Conservation (phyloP, 2,329 filamentous ascomycete genomes). For the Dactylellina parvicollis region DNA sequence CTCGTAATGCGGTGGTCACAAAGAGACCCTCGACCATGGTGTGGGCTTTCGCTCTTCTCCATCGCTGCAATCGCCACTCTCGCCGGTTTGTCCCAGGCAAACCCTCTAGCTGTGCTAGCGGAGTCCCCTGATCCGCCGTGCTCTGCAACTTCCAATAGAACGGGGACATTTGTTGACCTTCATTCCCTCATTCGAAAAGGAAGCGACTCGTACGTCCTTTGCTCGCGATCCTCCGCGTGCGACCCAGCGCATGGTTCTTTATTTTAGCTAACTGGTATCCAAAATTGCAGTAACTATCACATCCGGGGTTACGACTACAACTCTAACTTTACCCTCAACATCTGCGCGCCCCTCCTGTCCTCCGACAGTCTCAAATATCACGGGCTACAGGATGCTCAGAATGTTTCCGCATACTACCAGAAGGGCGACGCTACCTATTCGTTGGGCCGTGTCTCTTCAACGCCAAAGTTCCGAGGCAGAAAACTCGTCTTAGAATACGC, state of each 20-base stretch:
- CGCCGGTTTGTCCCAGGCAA: slow-evolving; percentile 25
- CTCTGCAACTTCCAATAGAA: slow-evolving; percentile 45
- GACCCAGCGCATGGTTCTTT: too few species aligned
- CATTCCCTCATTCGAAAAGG: slow-evolving; percentile 37
- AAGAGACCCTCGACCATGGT: background rate
- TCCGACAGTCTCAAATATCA: slow-evolving; percentile 46
- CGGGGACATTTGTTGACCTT: slow-evolving; percentile 42
- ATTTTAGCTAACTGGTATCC: background rate
- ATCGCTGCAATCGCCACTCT: background rate
- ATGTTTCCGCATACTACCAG: slow-evolving; percentile 82
- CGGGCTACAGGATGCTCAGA: slow-evolving; percentile 63
- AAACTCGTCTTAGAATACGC: slow-evolving; percentile 82
- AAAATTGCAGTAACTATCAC: slow-evolving; percentile 48
- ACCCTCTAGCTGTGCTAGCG: slow-evolving; percentile 19
- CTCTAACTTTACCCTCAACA: slow-evolving; percentile 84
- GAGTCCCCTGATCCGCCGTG: slow-evolving; percentile 38
- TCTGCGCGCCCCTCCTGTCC: slow-evolving; percentile 73
- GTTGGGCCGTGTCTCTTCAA: slow-evolving; percentile 57
- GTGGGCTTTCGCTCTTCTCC: background rate
- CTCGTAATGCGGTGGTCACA: slow-evolving; percentile 12
- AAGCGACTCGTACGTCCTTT: slow-evolving; percentile 6
- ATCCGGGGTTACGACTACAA: slow-evolving; percentile 79
- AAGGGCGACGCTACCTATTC: slow-evolving; percentile 57
- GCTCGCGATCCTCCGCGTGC: background rate
- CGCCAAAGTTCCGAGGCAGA: slow-evolving; percentile 71